phyloP scores from a whole-genome alignment of 768 basidiomycete genomes.

The Sistotremastrum niveocremeum region DNA sequence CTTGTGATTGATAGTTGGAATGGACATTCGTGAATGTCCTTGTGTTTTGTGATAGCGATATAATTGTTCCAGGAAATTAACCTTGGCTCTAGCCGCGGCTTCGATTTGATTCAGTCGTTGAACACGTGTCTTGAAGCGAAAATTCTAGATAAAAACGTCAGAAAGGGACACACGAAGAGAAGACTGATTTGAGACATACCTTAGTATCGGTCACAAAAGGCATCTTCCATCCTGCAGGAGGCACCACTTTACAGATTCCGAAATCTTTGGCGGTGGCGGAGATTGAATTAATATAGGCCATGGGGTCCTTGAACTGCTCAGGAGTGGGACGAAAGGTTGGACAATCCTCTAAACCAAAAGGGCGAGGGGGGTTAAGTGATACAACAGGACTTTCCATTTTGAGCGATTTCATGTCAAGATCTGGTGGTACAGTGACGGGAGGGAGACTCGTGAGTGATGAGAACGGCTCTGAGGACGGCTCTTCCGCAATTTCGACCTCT shows the following conservation, averaged over 20 bases:
- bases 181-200: slow-evolving; percentile 32
- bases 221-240: slow-evolving; percentile 89
- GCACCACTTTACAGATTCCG: slow-evolving; percentile 94
- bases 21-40: slow-evolving; percentile 78
- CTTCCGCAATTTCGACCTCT: slow-evolving; percentile 27
- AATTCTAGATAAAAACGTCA: slow-evolving; percentile 36
- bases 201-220: slow-evolving; percentile 92
- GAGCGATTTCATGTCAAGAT: slow-evolving; percentile 55
- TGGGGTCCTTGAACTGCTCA: slow-evolving; percentile 92
- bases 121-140: slow-evolving; percentile 91
- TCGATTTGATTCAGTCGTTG: slow-evolving; percentile 95
- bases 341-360: slow-evolving; percentile 81
- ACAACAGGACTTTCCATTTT: slow-evolving; percentile 48
- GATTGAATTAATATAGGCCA: slow-evolving; percentile 83
- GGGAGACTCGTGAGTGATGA: not conserved
- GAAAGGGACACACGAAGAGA: slow-evolving; percentile 6
- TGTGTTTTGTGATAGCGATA: slow-evolving; percentile 96
- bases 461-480: not conserved
- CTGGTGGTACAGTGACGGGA: slow-evolving; percentile 33
- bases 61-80: slow-evolving; percentile 95
- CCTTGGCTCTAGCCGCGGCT: slow-evolving; percentile 88
- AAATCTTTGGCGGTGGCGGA: slow-evolving; percentile 54
- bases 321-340: slow-evolving; percentile 76
- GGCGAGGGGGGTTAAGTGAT: slow-evolving; percentile 34
- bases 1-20: slow-evolving; percentile 89